A percentile compares a stretch with the other conserved stretches of the same genome.
phyloP scores from a whole-genome alignment of 164 flowering plant species.

The Macadamia tetraphylla region DNA sequence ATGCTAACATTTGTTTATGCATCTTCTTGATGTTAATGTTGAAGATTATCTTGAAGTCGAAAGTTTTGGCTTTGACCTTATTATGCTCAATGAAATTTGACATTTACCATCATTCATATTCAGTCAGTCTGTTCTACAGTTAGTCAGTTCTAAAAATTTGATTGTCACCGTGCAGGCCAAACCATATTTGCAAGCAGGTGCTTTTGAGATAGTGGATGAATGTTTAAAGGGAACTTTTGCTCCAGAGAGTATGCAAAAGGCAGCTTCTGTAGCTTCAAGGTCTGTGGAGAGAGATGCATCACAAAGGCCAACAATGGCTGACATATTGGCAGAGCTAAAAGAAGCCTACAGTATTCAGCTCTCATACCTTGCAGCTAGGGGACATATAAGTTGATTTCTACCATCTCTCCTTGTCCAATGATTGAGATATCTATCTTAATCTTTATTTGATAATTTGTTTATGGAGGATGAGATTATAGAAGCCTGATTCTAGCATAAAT shows the following conservation, averaged over 20 bases:
- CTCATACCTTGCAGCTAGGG: constrained; percentile 42
- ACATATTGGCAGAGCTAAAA: constrained; percentile 63
- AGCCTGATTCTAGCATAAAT: too few species aligned
- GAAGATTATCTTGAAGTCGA: not conserved
- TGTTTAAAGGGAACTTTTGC: constrained; percentile 54
- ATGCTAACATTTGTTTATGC: too few species aligned
- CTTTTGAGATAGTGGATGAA: constrained; percentile 79
- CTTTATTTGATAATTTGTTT: too few species aligned
- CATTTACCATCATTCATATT: too few species aligned
- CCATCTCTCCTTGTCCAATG: not conserved
- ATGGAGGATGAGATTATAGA: too few species aligned
- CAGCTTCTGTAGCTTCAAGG: constrained; percentile 53
- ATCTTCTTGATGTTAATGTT: too few species aligned
- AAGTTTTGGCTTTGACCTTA: not conserved
- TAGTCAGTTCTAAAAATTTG: not conserved
- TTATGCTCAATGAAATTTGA: too few species aligned
- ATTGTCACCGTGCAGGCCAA: constrained; percentile 57
- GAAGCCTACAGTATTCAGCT: constrained; percentile 80
- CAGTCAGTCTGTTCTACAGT: too few species aligned
- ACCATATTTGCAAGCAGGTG: constrained; percentile 86
- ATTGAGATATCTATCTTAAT: too few species aligned
- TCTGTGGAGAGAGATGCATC: constrained; percentile 82
- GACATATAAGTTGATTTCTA: constrained; percentile 10
- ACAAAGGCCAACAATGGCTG: constrained; percentile 65
- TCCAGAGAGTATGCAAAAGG: constrained; percentile 65